phyloP scores from a whole-genome alignment of 2,329 filamentous ascomycete species.

The Pestalotiopsis sp. region DNA sequence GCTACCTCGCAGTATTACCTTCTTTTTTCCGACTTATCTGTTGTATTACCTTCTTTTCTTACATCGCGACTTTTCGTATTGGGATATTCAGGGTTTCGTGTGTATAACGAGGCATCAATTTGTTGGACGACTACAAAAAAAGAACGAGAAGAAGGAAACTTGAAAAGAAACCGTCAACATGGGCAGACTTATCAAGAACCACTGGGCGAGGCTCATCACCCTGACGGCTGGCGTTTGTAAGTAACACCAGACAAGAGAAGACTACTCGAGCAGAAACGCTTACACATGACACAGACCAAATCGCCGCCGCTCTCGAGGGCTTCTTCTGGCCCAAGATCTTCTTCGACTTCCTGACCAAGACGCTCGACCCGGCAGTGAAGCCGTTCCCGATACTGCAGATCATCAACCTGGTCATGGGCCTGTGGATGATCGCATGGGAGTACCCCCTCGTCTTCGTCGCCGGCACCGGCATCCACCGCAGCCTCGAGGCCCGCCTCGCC shows the following conservation, averaged over 20 bases:
- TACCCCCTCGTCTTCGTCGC: conserved; percentile 84
- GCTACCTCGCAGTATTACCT: conserved; percentile 46
- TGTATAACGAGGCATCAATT: neutral
- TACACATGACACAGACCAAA: conserved; percentile 67
- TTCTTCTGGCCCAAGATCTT: conserved; percentile 99
- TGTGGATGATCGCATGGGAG: conserved; percentile 83
- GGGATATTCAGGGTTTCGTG: conserved; percentile 21
- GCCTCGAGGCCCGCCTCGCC: conserved; percentile 82
- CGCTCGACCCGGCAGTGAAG: conserved; percentile 82
- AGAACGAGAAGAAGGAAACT: conserved; percentile 21
- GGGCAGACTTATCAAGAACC: conserved; percentile 99
- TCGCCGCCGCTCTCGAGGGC: conserved; percentile 78
- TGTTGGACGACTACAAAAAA: conserved; percentile 15
- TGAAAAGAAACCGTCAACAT: conserved; percentile 52
- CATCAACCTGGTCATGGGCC: conserved; percentile 82
- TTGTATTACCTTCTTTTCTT: conserved; percentile 20
- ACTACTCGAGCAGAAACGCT: neutral
- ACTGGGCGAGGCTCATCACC: conserved; percentile 94
- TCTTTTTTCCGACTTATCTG: conserved; percentile 17
- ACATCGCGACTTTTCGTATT: conserved; percentile 20
- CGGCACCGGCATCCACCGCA: conserved; percentile 78
- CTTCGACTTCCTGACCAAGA: conserved; percentile 94
- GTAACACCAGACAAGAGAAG: conserved; percentile 32
- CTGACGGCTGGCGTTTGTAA: conserved; percentile 72
- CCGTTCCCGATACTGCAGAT: conserved; percentile 88